These are phyloP conservation scores for Monosporascus sp. DNA, from an alignment of 2,329 filamentous ascomycete genomes.

Conservation along the genomic window DNA sequence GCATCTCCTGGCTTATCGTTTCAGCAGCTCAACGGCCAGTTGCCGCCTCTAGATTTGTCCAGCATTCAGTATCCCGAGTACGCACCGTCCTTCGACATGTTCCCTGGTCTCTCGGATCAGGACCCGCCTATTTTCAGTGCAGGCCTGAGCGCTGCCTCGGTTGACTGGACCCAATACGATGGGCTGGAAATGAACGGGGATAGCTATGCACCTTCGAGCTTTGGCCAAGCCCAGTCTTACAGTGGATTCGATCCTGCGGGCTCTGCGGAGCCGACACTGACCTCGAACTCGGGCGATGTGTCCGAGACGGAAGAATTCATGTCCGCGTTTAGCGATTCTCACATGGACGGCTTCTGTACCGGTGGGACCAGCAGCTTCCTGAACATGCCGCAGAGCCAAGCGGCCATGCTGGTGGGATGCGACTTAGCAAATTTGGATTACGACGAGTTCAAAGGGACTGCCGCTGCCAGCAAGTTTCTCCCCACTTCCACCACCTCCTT, in stretches of 20 bases:
- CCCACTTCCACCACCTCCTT: conserved; percentile 30
- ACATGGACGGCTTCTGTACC: conserved; percentile 44
- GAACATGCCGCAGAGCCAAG: conserved; percentile 38
- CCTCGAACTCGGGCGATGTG: conserved; percentile 61
- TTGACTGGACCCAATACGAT: conserved; percentile 49
- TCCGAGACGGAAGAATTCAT: conserved; percentile 60
- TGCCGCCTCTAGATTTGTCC: conserved; percentile 57
- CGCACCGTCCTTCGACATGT: conserved; percentile 47
- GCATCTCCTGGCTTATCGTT: conserved; percentile 51
- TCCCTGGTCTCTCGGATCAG: conserved; percentile 43
- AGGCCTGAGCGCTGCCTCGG: conserved; percentile 50
- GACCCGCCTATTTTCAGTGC: conserved; percentile 59
- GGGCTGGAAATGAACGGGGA: conserved; percentile 40
- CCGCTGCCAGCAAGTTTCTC: conserved; percentile 40
- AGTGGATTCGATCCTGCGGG: conserved; percentile 42
- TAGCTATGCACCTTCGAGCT: conserved; percentile 26
- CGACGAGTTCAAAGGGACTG: conserved; percentile 49
- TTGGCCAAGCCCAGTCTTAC: conserved; percentile 31
- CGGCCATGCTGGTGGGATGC: conserved; percentile 34
- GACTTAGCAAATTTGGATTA: conserved; percentile 49
- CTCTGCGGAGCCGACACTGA: conserved; percentile 46
- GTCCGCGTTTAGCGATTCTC: conserved; percentile 36
- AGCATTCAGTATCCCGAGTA: conserved; percentile 46
- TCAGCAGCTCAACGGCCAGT: conserved; percentile 45
- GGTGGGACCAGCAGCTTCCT: conserved; percentile 43